Evolutionary conservation across 2,329 filamentous ascomycete species (phyloP).

Genomic region (Aspergillus pseudotamarii): DNA sequence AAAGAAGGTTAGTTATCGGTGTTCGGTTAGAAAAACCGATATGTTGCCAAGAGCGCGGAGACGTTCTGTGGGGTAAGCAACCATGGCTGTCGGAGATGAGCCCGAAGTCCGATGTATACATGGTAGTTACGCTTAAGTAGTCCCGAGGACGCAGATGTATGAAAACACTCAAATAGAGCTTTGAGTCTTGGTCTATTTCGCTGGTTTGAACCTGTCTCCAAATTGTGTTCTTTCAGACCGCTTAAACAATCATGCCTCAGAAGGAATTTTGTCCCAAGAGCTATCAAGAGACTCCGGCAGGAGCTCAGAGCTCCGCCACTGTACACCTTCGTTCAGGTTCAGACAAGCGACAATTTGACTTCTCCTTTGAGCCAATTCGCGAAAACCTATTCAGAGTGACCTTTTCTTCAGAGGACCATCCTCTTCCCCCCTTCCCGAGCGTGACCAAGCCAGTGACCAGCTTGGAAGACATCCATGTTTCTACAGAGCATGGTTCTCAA

Average conservation of each 20-base stretch:
- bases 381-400: conserved; percentile 69
- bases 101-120: conserved; percentile 33
- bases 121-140: neutral
- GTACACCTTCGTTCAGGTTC: conserved; percentile 49
- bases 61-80: neutral
- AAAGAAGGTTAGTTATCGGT: conserved; percentile 20
- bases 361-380: conserved; percentile 65
- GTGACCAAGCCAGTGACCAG: conserved; percentile 49
- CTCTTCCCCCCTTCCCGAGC: conserved; percentile 67
- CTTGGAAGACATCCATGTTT: conserved; percentile 36
- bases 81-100: conserved; percentile 28
- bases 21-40: conserved; percentile 24
- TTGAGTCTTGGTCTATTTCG: neutral
- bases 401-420: conserved; percentile 64
- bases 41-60: conserved; percentile 2
- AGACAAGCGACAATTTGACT: conserved; percentile 52
- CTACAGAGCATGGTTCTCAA: conserved; percentile 34
- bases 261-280: conserved; percentile 48
- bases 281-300: conserved; percentile 35
- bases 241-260: conserved; percentile 49
- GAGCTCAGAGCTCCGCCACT: conserved; percentile 25
- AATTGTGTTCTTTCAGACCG: neutral
- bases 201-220: neutral
- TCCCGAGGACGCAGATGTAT: neutral
- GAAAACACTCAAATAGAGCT: conserved; percentile 25